Evolutionary conservation across 2,329 filamentous ascomycete species (phyloP), one percentile per base, ranked within the genome.

Genomic region (Cladosporium velox): DNA sequence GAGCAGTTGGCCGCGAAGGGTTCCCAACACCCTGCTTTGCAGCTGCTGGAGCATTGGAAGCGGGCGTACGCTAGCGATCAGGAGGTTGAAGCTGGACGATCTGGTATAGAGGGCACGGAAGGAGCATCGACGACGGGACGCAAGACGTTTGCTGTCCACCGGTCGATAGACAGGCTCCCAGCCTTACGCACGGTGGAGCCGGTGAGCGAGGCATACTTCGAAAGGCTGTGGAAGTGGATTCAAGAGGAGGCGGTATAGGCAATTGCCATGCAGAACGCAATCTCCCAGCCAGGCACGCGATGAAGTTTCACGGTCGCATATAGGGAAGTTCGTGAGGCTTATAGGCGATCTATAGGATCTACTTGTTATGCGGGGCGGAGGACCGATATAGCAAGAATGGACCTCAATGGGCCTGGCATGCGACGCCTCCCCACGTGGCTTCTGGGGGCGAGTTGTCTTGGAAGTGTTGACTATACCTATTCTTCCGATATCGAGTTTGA

Each of bases 41-140:
- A 81, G 62, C 74, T 87, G 54, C 69, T 86, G 34, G 81, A 80
- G 5, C 73, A 84, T 38, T 87, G 84, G 85, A 81, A 80, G 69
- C 74, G 76, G 61, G 77, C 75, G 4, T 84, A 82, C 71, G 61
- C 66, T 55, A 55, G 28, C 52, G 28, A 30, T 32, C 61, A 64
- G 51, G 61, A 64, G 51, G 32, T 47, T 35, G 61, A 64, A 47
- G 61, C 34, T 44, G 24, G 26, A 47, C 47, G 32, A 54, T 52
- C 44, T 64, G 61, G 61, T 64, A 57, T 55, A 57, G 51, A 64
- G 51, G 18, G 52, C 51, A 57, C 44, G 66, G 64, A 34, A 32
- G 58, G 32, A 62, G 24, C 30, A 52, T 47, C 59, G 54, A 66
- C 59, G 54, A 66, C 51, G 49, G 64, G 34, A 49, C 65, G 65